These are phyloP conservation scores for Calonectria fujianensis DNA, from an alignment of 2,329 filamentous ascomycete genomes.

Conservation along the genomic window DNA sequence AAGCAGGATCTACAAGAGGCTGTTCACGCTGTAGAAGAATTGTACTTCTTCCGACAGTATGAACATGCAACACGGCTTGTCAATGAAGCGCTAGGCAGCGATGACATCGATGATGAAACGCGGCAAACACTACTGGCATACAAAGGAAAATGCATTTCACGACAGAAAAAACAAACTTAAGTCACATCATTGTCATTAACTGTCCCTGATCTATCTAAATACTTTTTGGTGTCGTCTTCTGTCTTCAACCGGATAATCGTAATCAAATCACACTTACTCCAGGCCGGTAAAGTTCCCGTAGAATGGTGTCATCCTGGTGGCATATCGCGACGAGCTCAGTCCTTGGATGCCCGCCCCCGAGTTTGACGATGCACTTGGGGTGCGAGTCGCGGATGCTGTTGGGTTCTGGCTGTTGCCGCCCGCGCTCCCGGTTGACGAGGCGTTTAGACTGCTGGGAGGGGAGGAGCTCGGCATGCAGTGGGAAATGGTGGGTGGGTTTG, in stretches of 20 bases:
- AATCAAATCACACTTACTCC: slow-evolving; percentile 4
- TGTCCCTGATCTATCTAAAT: slow-evolving; percentile 9
- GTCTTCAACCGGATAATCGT: neutral
- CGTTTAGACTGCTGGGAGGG: neutral
- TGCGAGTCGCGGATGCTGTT: neutral
- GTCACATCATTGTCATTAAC: neutral
- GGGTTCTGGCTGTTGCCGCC: neutral
- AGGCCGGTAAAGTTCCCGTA: slow-evolving; percentile 28
- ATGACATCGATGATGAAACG: slow-evolving; percentile 67
- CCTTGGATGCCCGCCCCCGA: neutral
- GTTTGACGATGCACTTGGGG: no score
- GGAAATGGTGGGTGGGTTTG: neutral
- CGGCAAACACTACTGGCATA: slow-evolving; percentile 64
- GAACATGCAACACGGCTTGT: slow-evolving; percentile 67
- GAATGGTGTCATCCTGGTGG: slow-evolving; percentile 20
- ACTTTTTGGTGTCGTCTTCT: neutral
- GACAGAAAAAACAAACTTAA: slow-evolving; percentile 53
- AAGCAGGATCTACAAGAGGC: slow-evolving; percentile 71
- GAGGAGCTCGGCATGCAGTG: neutral
- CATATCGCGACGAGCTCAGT: slow-evolving; percentile 33
- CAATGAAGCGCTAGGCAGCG: slow-evolving; percentile 57
- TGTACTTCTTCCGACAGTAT: slow-evolving; percentile 73
- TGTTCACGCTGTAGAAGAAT: slow-evolving; percentile 74
- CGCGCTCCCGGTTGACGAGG: neutral
- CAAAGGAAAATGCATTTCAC: slow-evolving; percentile 60